Evolutionary conservation across 345 rosid species (phyloP), one percentile per base, ranked within the genome.

Genomic region (Hypericum androsaemum): DNA sequence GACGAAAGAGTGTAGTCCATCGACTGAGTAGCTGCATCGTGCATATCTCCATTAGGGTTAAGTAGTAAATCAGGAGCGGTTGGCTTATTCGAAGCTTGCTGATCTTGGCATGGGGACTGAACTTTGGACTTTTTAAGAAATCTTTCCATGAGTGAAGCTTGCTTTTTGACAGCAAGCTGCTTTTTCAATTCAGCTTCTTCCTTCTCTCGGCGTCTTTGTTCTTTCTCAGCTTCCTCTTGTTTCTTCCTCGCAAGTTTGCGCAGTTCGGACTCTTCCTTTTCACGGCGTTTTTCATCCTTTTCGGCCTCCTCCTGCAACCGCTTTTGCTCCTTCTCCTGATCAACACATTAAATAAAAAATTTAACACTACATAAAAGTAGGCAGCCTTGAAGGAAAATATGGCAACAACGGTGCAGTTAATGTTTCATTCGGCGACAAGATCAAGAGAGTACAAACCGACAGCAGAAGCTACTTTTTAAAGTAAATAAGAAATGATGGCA

Each of bases 91-190:
- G 72, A 68, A 57, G 73, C 53, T 61, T 41, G 67, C 14, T 73
- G 77, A 48, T 60, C 50, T 54, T 57, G 71, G 56, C 58, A 12
- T 7, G 60, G 47, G 32, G 79, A 64, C 59, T 8, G 60, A 46
- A 60, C 72, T 76, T 80, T 83, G 54, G 66, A 66, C 58, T 73
- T 78, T 61, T 81, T 88, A 22, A 85, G 85, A 69, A 92, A 88
- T 22, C 78, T 74, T 53, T 92, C 94, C 98, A 92, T 85, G 17
- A 88, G 61, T 37, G 94, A 92, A 56, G 94, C 98, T 63, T 92
- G 97, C 79, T 78, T 92, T 63, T 80, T 72, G 14, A 88, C 53
- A 17, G 78, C 64, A 60, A 56, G 74, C 59, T 72, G 71, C 71
- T 61, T 81, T 76, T 81, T 88, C 46, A 72, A 50, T 70, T 83